Evolutionary conservation across 176 grass and related monocot species (phyloP), one percentile per base, ranked within the genome.

Genomic region (Areca catechu): DNA sequence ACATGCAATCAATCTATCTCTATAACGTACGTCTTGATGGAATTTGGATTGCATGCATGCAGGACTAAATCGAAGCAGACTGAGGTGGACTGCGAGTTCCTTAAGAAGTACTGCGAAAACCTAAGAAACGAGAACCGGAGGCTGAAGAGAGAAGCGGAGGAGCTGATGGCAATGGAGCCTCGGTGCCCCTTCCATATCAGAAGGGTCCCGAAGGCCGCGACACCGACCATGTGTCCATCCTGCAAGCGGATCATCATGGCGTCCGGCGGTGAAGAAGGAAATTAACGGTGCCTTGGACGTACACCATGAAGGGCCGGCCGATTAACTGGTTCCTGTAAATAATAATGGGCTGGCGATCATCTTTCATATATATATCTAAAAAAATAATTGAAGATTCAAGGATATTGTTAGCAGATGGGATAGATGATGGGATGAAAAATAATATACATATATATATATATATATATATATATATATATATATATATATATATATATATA

Each of bases 61-160:
- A 67, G 65, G 65, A 67, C 18, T 10, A 67, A 67, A 27, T 16
- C 22, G 65, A 67, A 67, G 50, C 51, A 67, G 52, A 67, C 50
- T 9, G 65, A 67, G 51, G 65, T 20, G 18, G 51, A 67, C 3
- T 55, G 16, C 9, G 28, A 47, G 5, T 37, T 19, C 16, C 28
- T 67, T 16, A 56, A 23, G 65, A 67, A 55, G 65, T 54, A 24
- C 22, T 37, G 51, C 9, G 51, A 67, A 27, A 67, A 22, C 7
- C 65, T 67, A 17, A 54, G 51, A 23, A 51, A 43, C 22, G 51
- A 67, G 51, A 67, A 67, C 28, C 16, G 10, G 51, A 54, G 52
- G 51, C 19, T 67, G n/a, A 67, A 43, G 51, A 23, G 50, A 10
- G 65, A 67, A 27, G 14, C 56, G 24, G 51, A 67, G 51, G 65